Evolutionary conservation across 2,329 filamentous ascomycete genomes (phyloP).

Genomic region (Arthrobotrys sinensis): DNA sequence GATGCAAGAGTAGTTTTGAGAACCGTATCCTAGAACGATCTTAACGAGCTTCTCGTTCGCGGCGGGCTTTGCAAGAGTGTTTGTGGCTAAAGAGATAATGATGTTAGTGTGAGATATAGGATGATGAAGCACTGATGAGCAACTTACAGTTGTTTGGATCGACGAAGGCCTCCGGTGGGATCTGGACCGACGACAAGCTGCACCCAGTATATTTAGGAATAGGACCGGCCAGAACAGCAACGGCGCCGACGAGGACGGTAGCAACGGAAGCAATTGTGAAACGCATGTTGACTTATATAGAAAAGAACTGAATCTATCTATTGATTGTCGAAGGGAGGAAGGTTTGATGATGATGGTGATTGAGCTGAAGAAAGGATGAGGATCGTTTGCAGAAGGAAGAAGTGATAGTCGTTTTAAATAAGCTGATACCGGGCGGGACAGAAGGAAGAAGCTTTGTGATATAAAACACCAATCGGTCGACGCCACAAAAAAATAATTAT

Average conservation of each 20-base stretch:
- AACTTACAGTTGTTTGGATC: conserved; percentile 44
- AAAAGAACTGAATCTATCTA: conserved; percentile 25
- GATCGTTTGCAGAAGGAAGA: conserved; percentile 8
- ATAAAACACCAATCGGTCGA: conserved; percentile 39
- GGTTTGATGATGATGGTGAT: background rate
- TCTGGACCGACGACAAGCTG: conserved; percentile 3
- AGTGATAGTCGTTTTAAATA: conserved; percentile 26
- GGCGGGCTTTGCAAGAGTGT: background rate
- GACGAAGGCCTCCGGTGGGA: background rate
- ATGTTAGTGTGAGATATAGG: conserved; percentile 5
- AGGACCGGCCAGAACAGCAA: conserved; percentile 41
- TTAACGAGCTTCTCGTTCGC: conserved; percentile 28
- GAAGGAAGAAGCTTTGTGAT: conserved; percentile 37
- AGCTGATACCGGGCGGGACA: conserved; percentile 15
- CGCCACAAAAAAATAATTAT: conserved; percentile 35
- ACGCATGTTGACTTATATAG: conserved; percentile 46
- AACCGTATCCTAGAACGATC: conserved; percentile 86
- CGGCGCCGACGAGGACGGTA: conserved; percentile 34
- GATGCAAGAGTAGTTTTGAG: conserved; percentile 93
- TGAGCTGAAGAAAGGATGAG: background rate
- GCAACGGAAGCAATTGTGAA: conserved; percentile 29
- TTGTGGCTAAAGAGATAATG: conserved; percentile 19
- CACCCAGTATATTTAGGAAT: conserved; percentile 27
- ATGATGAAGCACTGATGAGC: background rate
- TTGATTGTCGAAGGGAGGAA: background rate